Percentiles rank a stretch among this genome's conserved stretches.
Evolutionary conservation across 345 rosid species (phyloP).

Genomic region (Nephelium lappaceum): DNA sequence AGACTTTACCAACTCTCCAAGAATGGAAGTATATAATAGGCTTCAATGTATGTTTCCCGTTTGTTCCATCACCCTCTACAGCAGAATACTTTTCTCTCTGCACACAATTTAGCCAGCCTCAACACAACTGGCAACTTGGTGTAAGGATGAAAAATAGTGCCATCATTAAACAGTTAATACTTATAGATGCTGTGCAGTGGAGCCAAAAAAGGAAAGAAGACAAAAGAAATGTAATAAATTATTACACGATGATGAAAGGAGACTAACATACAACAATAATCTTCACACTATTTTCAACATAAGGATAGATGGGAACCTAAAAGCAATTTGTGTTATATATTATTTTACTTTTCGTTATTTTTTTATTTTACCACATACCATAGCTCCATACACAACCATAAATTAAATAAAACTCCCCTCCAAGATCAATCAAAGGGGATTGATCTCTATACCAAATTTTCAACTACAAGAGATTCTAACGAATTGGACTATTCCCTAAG

Average conservation of each 20-base stretch:
- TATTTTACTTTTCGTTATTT: background rate
- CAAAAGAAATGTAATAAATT: background rate
- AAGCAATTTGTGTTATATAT: background rate
- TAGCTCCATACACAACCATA: background rate
- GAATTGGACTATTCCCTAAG: background rate
- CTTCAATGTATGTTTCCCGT: conserved; percentile 66
- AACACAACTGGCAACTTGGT: conserved; percentile 17
- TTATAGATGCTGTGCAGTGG: background rate
- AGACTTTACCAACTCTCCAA: conserved; percentile 92
- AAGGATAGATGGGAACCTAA: background rate
- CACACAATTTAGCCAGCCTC: conserved; percentile 33
- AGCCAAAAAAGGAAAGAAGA: conserved; percentile 6
- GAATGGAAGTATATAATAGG: conserved; percentile 86
- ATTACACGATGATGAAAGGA: background rate
- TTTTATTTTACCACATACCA: background rate
- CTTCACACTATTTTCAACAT: background rate
- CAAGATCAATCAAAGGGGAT: background rate
- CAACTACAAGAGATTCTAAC: background rate
- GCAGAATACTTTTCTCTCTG: conserved; percentile 81
- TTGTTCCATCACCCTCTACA: conserved; percentile 58
- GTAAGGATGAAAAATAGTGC: conserved; percentile 3
- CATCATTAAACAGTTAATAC: background rate
- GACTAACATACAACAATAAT: background rate
- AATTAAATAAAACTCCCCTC: background rate
- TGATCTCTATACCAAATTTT: background rate